Base-by-base conservation (phyloP, 768 basidiomycete species). In the Pleurotus giganteus region DNA sequence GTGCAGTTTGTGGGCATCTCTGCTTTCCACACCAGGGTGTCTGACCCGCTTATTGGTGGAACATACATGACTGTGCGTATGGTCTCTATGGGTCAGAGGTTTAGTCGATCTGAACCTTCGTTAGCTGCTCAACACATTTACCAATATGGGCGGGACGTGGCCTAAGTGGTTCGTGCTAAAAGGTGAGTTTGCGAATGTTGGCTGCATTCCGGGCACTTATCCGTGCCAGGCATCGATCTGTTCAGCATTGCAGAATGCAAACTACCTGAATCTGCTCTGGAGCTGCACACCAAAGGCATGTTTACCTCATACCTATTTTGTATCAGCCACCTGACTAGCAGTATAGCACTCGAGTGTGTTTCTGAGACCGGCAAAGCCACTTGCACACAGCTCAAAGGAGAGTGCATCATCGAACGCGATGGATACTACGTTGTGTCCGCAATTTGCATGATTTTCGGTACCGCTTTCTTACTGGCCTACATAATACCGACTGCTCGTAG, bases 1-100 rank as follows among this genome's bases (percentile, higher is more conserved):
- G 87, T 98, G n/a, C 96, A 99, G 69, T 99, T 98, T 65, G 96
- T 98, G 17, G 94, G 97, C 7, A 94, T 98, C 58, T 92, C 94
- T n/a, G 97, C 97, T 2, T 99, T 98, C 80, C 97, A 98, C 64
- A 98, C 94, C 2, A 84, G 89, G 52, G 86, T 99, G 32, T 94
- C 97, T 0, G 97, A 99, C 66, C 97, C 97, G 0, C 65, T 97
- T 11, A 97, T 99, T 51, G 97, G 97, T 26, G 97, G 97, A 47
- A 99, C 97, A 0, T 99, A 99, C 70, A 99, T 99, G 97, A 99
- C 97, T 11, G 95, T 94, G 63, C 59, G 85, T 72, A 8, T n/a
- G 24, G 44, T 29, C 24, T 27, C 21, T 17, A n/a, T 50, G 21
- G 13, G 21, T 24, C 4, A 23, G 21, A 21, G 5, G 29, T 29